Evolutionary conservation across 2,329 filamentous ascomycete genomes (phyloP), one percentile per base, ranked within the genome.

Genomic region (Aspergillus pseudoglaucus): DNA sequence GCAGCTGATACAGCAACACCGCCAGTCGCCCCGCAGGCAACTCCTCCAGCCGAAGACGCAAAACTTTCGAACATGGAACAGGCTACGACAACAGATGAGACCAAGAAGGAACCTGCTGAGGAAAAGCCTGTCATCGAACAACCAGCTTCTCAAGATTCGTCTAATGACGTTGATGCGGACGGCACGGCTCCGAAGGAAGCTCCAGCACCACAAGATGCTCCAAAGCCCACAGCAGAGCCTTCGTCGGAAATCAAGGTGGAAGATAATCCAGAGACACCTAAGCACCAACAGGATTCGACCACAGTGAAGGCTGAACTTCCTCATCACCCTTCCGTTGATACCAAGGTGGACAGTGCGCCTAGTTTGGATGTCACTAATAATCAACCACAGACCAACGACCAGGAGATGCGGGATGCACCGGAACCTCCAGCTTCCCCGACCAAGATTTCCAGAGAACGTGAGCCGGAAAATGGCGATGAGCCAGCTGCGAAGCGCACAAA

Each of bases 401-500:
- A 77, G 9, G 65, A 72, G 37, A 81, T 82, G 78, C 62, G 66
- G n/a, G 80, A 82, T 53, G 78, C 71, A 1, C 73, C 77, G 0
- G 77, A 79, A 54, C 76, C 70, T 3, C 74, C 77, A 0, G 60
- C 68, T 3, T 71, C 73, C 1, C 69, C 72, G 3, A 64, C 66
- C 3, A 91, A 90, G 69, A 63, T 85, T 10, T 77, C 88, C 1
- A 83, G 88, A 9, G 85, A 84, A 56, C 84, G 90, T 12, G 89
- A 95, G 49, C 84, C 89, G 4, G 89, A 95, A 54, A 72, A 53
- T 10, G 58, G 54, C 15, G 74, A 75, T 17, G 72, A 88, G 54
- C 89, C 85, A 46, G 80, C 81, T 14, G 80, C 89, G 1, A 96
- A 96, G 74, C 84, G 90, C 22, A 82, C 87, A 33, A 91, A 84